Percentiles rank a stretch among this genome's conserved stretches.
Conservation (phyloP, 2,329 filamentous ascomycete species). For the Acrocalymma vagum region DNA sequence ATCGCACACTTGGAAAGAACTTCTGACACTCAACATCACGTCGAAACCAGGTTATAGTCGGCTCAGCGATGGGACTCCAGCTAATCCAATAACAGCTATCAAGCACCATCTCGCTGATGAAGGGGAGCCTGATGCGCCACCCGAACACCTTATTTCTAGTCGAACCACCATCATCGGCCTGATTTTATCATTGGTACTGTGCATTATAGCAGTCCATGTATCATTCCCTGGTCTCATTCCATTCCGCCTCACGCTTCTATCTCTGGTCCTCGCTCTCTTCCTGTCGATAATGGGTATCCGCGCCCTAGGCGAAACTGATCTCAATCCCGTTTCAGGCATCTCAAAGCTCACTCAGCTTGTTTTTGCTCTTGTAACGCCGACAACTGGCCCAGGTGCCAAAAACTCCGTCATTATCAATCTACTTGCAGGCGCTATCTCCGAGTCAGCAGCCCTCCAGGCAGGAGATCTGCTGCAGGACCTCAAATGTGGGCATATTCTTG, state of each 20-base stretch:
- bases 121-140: constrained; percentile 77
- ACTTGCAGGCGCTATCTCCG: constrained; percentile 87
- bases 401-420: constrained; percentile 95
- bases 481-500: constrained; percentile 93
- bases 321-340: constrained; percentile 96
- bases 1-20: constrained; percentile 46
- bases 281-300: constrained; percentile 72
- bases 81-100: constrained; percentile 33
- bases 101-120: constrained; percentile 40
- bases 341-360: constrained; percentile 95
- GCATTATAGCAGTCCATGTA: constrained; percentile 80
- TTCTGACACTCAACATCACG: constrained; percentile 40
- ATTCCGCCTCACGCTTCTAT: constrained; percentile 81
- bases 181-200: constrained; percentile 77
- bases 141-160: constrained; percentile 80
- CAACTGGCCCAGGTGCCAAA: constrained; percentile 61
- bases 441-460: constrained; percentile 88
- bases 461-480: constrained; percentile 97
- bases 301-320: constrained; percentile 80
- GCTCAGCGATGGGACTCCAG: constrained; percentile 32
- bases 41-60: constrained; percentile 50
- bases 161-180: constrained; percentile 79
- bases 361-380: constrained; percentile 88
- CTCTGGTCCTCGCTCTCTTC: constrained; percentile 78
- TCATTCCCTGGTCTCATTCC: constrained; percentile 87